These are phyloP conservation scores for Arachis hypogaea DNA, from an alignment of 306 rosid species.

Conservation along the genomic window DNA sequence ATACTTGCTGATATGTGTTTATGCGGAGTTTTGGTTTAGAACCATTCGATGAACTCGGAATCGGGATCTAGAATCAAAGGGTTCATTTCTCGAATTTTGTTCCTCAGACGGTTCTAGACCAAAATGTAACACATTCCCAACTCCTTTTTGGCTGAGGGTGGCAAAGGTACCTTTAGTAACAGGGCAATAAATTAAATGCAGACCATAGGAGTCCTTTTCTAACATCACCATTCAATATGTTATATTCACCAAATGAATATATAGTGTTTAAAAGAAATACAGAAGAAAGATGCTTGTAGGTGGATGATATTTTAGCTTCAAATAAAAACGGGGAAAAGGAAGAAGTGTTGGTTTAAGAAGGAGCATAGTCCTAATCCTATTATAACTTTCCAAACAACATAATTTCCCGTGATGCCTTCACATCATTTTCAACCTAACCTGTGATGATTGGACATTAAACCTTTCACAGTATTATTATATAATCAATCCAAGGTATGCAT, in stretches of 20 bases:
- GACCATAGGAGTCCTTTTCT: slow-evolving; percentile 8
- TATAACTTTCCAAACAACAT: slow-evolving; percentile 23
- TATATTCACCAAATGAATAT: background rate
- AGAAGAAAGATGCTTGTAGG: slow-evolving; percentile 19
- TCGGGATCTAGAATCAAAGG: too few species aligned
- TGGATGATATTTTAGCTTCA: slow-evolving; percentile 16
- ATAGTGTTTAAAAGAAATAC: background rate
- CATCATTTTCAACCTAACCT: slow-evolving; percentile 20
- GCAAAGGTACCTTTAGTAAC: slow-evolving; percentile 23
- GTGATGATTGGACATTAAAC: slow-evolving; percentile 19
- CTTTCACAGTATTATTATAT: background rate
- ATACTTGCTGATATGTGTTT: too few species aligned
- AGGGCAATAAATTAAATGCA: slow-evolving; percentile 3
- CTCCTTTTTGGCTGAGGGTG: background rate
- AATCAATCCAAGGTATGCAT: slow-evolving; percentile 4
- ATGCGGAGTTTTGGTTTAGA: too few species aligned
- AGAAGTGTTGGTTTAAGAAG: background rate
- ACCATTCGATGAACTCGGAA: too few species aligned
- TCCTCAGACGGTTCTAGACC: too few species aligned
- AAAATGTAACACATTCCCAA: slow-evolving; percentile 22
- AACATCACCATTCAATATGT: slow-evolving; percentile 12
- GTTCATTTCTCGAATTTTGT: too few species aligned
- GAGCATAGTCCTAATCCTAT: background rate
- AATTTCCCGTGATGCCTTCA: background rate
- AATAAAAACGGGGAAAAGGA: background rate